Evolutionary conservation across 148 eudicot genomes (phyloP), one percentile per base, ranked within the genome.

Genomic region (Fagopyrum homotropicum): DNA sequence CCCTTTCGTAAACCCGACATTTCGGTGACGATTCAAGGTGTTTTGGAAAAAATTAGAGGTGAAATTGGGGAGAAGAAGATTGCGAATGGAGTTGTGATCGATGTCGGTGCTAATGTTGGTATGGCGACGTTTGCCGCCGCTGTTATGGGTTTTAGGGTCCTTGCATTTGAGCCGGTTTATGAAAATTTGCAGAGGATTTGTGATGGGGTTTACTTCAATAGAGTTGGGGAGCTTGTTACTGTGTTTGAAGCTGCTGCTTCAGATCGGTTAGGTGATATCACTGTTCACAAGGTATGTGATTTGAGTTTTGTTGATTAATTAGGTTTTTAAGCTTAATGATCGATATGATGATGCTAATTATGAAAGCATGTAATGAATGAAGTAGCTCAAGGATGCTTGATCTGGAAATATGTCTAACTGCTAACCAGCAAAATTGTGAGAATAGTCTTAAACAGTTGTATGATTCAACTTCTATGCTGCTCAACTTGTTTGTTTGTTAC

Each of bases 151-250:
- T 88, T 90, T 72, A 81, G 81, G 76, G 99, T 92, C 72, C 76
- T 92, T 76, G 89, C 97, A 0, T 95, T 95, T 70, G 99, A 95
- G 79, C 99, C 99, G 5, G 93, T 95, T 61, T 84, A 92, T 57
- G 99, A 95, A 94, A 95, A 95, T 73, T 84, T 95, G 84, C 99
- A 95, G 84, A 90, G 93, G 85, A 83, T 92, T 78, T 95, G 99
- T 83, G 96, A 95, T 52, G 99, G 99, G 85, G 79, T 95, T 81
- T 86, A 83, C 71, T 92, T 95, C 51, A 95, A 95, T 81, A 76
- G 96, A 59, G 91, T 92, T 16, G 87, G 78, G 68, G 84, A 89
- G 45, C 82, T 88, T 76, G 94, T 95, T 6, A 85, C 89, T 72
- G 89, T 90, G 55, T 92, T 90, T 79, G 96, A 95, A 64, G 99